Base-by-base conservation (phyloP, 1,284 basidiomycete genomes). In the Filobasidium uniguttulatum region DNA sequence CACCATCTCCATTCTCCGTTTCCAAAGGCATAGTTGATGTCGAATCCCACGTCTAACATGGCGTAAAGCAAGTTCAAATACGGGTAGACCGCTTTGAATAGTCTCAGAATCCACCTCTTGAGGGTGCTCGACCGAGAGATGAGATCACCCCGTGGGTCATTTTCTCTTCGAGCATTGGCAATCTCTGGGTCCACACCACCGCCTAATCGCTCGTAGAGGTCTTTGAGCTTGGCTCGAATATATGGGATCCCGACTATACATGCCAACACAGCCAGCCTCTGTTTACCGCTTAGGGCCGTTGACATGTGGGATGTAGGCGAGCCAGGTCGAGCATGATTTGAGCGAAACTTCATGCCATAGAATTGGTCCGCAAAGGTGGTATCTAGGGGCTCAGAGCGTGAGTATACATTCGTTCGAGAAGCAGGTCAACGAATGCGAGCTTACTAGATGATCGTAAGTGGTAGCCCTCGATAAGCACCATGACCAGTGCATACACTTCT, bases 351-450 rank as follows among this genome's bases (percentile, higher is more conserved):
- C 43, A 94, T 68, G 0, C 87, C 87, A 64, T 94, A 94, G 63
- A 94, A 94, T 60, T 90, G 85, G 66, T 94, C 90, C 3, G 88
- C 74, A 62, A 94, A 94, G 3, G 85, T 87, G 14, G 87, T 83
- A 63, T 80, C 86, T 89, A 50, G 15, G 14, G 46, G 30, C 19
- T 17, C 25, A 28, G 12, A 31, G 30, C 9, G 31, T 52, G n/a
- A 31, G 8, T 8, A 43, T n/a, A 34, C 14, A 15, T 22, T 12
- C 14, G 10, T n/a, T 9, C 19, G 26, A 2, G 5, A 3, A 37
- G 20, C 8, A 22, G 15, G 15, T 17, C 35, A 43, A 67, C 77
- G 49, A 54, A n/a, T n/a, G n/a, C n/a, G n/a, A n/a, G 57, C 64
- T 47, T 49, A 85, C 91, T 83, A 67, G 83, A 80, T 65, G 76